Conservation (phyloP, 164 flowering plant genomes). For the Protea cynaroides region DNA sequence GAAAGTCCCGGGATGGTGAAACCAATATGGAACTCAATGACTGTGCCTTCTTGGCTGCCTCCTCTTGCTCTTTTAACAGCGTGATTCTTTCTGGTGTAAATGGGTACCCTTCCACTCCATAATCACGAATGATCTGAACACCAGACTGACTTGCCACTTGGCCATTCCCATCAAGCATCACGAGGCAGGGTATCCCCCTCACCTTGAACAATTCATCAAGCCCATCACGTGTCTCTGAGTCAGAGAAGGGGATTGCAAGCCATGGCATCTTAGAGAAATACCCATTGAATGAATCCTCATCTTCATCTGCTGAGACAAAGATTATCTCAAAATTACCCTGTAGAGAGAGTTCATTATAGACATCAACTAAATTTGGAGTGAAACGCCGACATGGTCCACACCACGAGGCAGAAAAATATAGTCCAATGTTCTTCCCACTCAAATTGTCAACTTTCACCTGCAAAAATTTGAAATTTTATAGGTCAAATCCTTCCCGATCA, state of each 20-base stretch:
- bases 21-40: conserved; percentile 33
- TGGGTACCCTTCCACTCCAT: conserved; percentile 29
- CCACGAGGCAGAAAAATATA: too few species aligned
- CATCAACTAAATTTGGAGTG: too few species aligned
- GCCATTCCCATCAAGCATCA: conserved; percentile 37
- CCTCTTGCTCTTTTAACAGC: conserved; percentile 24
- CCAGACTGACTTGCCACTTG: conserved; percentile 35
- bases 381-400: too few species aligned
- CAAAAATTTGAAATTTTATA: too few species aligned
- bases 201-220: conserved; percentile 23
- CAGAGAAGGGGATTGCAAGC: conserved; percentile 74
- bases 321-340: too few species aligned
- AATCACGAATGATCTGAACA: conserved; percentile 13
- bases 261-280: conserved; percentile 82
- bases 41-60: conserved; percentile 20
- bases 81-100: conserved; percentile 26
- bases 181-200: too few species aligned
- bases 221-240: conserved; percentile 33
- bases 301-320: too few species aligned
- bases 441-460: too few species aligned
- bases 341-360: too few species aligned
- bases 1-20: conserved; percentile 22
- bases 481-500: too few species aligned
- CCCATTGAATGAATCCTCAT: conserved; percentile 11
- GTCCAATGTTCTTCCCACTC: too few species aligned